These are phyloP conservation scores for Rhodosorus marinus DNA, from an alignment of 23 red algal genomes.

Conservation along the genomic window DNA sequence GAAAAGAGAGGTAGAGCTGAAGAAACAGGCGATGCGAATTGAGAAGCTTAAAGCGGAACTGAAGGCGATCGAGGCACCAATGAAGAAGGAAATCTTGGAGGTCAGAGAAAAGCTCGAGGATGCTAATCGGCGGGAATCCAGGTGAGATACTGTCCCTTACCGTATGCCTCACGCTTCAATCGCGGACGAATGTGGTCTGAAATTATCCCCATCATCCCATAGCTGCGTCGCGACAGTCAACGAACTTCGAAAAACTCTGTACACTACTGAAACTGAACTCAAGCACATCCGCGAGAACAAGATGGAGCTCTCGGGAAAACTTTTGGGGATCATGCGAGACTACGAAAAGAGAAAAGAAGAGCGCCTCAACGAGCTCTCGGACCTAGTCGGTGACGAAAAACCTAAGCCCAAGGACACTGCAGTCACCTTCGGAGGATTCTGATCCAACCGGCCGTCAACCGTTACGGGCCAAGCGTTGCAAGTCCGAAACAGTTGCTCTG, in stretches of 20 bases:
- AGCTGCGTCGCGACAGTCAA: conserved; percentile 27
- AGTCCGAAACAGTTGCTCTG: too few species aligned
- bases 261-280: conserved; percentile 13
- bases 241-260: conserved; percentile 15
- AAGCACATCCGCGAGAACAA: conserved; percentile 9
- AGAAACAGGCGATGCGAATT: conserved; percentile 9
- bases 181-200: too few species aligned
- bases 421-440: too few species aligned
- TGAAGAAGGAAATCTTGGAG: conserved; percentile 48
- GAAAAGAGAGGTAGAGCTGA: conserved; percentile 17
- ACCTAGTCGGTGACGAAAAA: conserved; percentile 17
- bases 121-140: conserved; percentile 16
- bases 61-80: conserved; percentile 38
- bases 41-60: conserved; percentile 27
- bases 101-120: conserved; percentile 29
- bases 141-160: neutral
- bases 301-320: conserved; percentile 16
- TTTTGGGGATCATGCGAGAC: conserved; percentile 62
- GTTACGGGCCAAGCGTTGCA: too few species aligned
- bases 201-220: too few species aligned
- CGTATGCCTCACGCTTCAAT: too few species aligned
- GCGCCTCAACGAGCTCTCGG: conserved; percentile 42
- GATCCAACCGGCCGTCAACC: too few species aligned
- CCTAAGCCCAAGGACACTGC: neutral
- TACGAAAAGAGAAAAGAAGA: conserved; percentile 59